phyloP scores from a whole-genome alignment of 495 filamentous ascomycete species.

The Penicillium alfredii region DNA sequence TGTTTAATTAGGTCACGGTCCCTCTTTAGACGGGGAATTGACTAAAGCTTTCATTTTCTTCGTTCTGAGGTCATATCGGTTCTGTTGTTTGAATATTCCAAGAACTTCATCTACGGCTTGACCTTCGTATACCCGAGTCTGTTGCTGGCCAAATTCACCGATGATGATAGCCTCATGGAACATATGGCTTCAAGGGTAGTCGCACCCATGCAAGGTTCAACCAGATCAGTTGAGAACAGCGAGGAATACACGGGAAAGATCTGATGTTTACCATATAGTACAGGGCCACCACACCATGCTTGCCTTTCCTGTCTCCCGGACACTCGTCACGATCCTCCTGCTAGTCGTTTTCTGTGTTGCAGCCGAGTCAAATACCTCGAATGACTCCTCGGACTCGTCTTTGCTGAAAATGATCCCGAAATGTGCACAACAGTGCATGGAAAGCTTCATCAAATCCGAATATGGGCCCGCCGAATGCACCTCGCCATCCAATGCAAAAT shows the following conservation, averaged over 20 bases:
- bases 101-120: no score
- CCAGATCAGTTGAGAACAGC: conserved; percentile 14
- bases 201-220: conserved; percentile 15
- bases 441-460: conserved; percentile 54
- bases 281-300: conserved; percentile 32
- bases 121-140: no score
- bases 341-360: conserved; percentile 14
- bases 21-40: background rate
- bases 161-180: conserved; percentile 23
- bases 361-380: conserved; percentile 6
- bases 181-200: conserved; percentile 24
- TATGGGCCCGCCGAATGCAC: conserved; percentile 42
- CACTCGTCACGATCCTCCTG: conserved; percentile 22
- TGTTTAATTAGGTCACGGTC: conserved; percentile 16
- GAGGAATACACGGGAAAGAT: background rate
- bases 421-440: conserved; percentile 59
- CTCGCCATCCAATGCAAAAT: conserved; percentile 49
- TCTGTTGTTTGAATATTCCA: no score
- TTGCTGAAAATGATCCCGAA: conserved; percentile 46
- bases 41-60: conserved; percentile 4
- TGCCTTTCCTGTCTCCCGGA: conserved; percentile 22
- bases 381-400: conserved; percentile 15
- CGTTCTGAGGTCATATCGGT: conserved; percentile 5
- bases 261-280: background rate
- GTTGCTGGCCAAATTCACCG: conserved; percentile 3